phyloP scores from a whole-genome alignment of 805 yeast species.

The Dipodascopsis uninucleata region DNA sequence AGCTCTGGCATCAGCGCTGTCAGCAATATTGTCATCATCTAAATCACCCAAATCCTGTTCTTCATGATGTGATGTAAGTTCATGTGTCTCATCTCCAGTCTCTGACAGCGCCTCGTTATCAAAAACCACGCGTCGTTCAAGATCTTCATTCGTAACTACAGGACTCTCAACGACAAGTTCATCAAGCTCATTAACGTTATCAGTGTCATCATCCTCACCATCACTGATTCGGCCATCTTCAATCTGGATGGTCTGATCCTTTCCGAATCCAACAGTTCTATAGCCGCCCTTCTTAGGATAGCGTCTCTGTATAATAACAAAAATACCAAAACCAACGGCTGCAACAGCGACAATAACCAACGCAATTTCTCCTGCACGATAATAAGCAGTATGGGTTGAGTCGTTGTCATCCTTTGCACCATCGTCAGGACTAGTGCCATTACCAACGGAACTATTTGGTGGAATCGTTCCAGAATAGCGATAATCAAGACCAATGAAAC shows the following conservation, averaged over 20 bases:
- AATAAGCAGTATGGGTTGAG: constrained; percentile 39
- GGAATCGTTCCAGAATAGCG: constrained; percentile 9
- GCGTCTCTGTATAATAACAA: constrained; percentile 23
- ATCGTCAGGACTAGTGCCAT: constrained; percentile 13
- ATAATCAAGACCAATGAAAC: constrained; percentile 31
- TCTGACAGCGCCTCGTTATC: no score
- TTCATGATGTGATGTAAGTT: no score
- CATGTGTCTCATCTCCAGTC: no score
- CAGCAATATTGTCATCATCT: no score
- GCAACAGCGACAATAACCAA: constrained; percentile 36
- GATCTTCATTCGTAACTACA: constrained; percentile 23
- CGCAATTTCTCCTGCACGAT: constrained; percentile 39
- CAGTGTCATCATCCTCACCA: not conserved
- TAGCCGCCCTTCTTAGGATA: constrained; percentile 17
- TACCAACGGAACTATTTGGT: constrained; percentile 15
- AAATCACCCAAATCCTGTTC: no score
- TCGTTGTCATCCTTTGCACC: constrained; percentile 24
- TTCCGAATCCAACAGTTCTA: constrained; percentile 24
- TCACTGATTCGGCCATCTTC: constrained; percentile 17
- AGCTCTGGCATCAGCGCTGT: no score
- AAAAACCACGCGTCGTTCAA: constrained; percentile 18
- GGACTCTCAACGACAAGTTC: constrained; percentile 26
- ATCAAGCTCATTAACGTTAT: constrained; percentile 18
- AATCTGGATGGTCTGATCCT: constrained; percentile 24
- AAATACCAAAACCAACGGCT: constrained; percentile 16